Base-by-base conservation (phyloP, 352 stramenopile genomes). In the Globisporangium splendens region DNA sequence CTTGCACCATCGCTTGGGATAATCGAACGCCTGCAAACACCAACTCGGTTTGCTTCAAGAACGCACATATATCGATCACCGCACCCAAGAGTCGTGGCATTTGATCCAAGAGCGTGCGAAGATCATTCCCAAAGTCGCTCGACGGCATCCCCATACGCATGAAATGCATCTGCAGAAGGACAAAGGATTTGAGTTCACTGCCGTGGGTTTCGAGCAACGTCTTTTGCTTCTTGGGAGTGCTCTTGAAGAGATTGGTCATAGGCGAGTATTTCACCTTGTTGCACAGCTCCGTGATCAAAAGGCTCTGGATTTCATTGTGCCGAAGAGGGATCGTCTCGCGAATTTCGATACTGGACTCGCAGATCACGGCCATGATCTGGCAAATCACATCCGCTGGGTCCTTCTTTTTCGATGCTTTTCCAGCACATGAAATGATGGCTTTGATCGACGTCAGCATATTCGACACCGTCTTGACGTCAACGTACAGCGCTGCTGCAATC, bases 41-140 rank as follows among this genome's bases (percentile, higher is more conserved):
- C 5, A 92, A 60, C 18, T 70, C 61, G 7, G 69, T 50, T 35
- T 85, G 69, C 56, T 88, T 73, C n/a, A 86, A 43, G 31, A 74
- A 28, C 3, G 83, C 88, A 8, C 82, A 86, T 24, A 98, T 82
- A 50, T 98, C 91, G 42, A 98, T 88, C 24, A 91, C 73, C 2
- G 97, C 96, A 46, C 96, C 96, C 6, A 99, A 69, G 31, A 99
- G 65, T 39, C 97, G 92, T 21, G 95, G 86, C 17, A 98, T 59
- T 57, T 99, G 96, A 58, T 99, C 97, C 44, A 99, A 69, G 28
- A 99, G 80, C 53, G 82, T 92, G 18, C 91, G 93, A 21, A 98
- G 91, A 66, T 99, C 98, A 59, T 98, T 99, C 18, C 89, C 81
- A 67, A 99, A 99, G 70, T 99, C 97, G 56, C 86, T 98, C 21